phyloP scores from a whole-genome alignment of 2,329 filamentous ascomycete species.

The Talaromyces pinophilus region DNA sequence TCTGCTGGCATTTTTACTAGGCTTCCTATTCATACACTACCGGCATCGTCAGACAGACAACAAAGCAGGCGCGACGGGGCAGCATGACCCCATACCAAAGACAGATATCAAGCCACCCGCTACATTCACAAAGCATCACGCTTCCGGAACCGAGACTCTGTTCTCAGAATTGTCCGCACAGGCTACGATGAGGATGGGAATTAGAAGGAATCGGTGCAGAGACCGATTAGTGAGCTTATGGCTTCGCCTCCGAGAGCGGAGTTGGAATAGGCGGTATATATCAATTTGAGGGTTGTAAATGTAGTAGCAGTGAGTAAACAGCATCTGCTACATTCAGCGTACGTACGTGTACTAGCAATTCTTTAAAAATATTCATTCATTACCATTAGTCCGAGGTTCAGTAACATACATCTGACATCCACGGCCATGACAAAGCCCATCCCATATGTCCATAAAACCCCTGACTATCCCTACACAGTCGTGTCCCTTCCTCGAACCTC shows the following conservation, averaged over 20 bases:
- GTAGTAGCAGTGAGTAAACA: not conserved
- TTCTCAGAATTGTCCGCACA: not conserved
- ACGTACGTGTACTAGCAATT: not conserved
- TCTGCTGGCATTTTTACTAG: not conserved
- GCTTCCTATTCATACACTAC: not conserved
- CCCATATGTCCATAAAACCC: not conserved
- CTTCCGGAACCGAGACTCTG: not conserved
- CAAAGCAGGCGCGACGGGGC: not conserved
- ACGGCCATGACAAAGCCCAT: not conserved
- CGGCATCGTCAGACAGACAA: not conserved
- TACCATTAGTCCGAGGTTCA: not conserved
- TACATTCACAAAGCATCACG: not conserved
- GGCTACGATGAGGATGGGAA: not conserved
- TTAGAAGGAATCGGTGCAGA: not conserved
- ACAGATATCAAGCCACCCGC: not conserved
- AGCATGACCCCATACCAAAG: not conserved
- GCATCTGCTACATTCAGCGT: too few relatives aligned
- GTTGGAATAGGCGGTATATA: not conserved
- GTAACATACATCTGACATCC: not conserved
- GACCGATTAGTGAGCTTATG: not conserved
- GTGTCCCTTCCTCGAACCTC: not conserved
- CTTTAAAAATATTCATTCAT: not conserved
- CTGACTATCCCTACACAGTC: not conserved
- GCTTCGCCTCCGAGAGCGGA: not conserved
- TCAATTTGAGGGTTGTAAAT: not conserved